Evolutionary conservation across 148 eudicot genomes (phyloP).

Genomic region (Pharnaceum exiguum): DNA sequence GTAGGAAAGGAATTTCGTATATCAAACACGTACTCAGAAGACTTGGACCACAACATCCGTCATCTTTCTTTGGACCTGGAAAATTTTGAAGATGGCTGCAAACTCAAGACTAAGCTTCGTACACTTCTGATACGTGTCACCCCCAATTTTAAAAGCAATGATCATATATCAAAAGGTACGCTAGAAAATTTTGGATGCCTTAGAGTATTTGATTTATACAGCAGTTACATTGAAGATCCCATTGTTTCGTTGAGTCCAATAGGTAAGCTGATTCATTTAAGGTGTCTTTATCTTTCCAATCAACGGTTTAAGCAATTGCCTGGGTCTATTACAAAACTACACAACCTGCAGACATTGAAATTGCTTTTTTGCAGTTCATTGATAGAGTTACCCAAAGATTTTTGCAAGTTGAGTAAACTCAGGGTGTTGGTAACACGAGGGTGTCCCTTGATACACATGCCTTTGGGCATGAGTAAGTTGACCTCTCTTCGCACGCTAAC

Average conservation of each 20-base stretch:
- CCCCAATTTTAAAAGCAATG: not conserved
- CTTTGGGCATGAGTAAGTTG: not conserved
- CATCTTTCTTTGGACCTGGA: not conserved
- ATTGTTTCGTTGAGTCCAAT: not conserved
- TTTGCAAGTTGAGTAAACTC: not conserved
- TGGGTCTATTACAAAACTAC: not conserved
- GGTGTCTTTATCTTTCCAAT: not conserved
- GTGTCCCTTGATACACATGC: not conserved
- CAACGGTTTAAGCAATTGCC: not conserved
- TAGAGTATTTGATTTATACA: not conserved
- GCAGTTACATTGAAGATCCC: rapidly evolving
- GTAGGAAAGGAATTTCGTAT: not conserved
- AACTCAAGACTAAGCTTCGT: not conserved
- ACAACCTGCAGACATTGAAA: not conserved
- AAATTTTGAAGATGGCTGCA: not conserved
- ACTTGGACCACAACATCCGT: not conserved
- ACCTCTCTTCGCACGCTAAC: not conserved
- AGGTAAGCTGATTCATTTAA: not conserved
- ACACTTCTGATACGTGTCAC: not conserved
- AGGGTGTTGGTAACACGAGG: not conserved
- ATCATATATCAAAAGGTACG: not conserved
- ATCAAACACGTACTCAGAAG: too few species aligned
- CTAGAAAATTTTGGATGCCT: not conserved
- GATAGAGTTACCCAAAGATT: not conserved
- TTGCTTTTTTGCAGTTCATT: rapidly evolving